These are phyloP conservation scores for Rhexocercosporidium sp. DNA, from an alignment of 2,329 filamentous ascomycete genomes.

Conservation along the genomic window DNA sequence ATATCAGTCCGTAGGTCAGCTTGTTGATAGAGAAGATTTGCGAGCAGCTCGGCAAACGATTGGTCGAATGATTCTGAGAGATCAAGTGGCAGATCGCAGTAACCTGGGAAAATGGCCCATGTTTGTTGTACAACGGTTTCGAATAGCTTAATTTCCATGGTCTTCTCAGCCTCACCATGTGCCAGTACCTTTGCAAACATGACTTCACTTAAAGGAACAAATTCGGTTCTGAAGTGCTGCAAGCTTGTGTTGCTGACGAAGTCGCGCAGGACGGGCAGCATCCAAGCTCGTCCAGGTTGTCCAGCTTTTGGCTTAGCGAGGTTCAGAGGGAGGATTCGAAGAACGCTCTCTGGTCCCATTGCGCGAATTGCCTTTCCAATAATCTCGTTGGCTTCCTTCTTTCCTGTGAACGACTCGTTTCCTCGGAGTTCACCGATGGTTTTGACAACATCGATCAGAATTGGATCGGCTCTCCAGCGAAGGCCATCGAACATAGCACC, in stretches of 20 bases:
- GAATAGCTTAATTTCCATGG: constrained; percentile 96
- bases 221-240: constrained; percentile 81
- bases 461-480: constrained; percentile 82
- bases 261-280: constrained; percentile 89
- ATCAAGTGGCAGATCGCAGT: constrained; percentile 91
- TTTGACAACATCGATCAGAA: constrained; percentile 76
- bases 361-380: constrained; percentile 86
- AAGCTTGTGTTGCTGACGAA: constrained; percentile 88
- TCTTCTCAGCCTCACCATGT: constrained; percentile 82
- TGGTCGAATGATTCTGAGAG: constrained; percentile 80
- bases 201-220: constrained; percentile 86
- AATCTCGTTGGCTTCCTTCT: constrained; percentile 92
- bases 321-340: constrained; percentile 85
- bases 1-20: constrained; percentile 85
- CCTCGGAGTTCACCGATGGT: constrained; percentile 85
- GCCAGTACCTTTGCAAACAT: constrained; percentile 91
- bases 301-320: constrained; percentile 77
- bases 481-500: constrained; percentile 86
- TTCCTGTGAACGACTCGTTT: constrained; percentile 87
- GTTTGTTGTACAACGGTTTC: constrained; percentile 95
- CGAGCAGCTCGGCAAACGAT: constrained; percentile 84
- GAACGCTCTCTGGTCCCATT: constrained; percentile 86
- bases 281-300: constrained; percentile 88
- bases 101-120: constrained; percentile 92
- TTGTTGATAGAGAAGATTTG: constrained; percentile 92